Percentiles rank a stretch among this genome's conserved stretches.
Conservation (phyloP, 805 yeast genomes). For the Kodamaea leandrae region DNA sequence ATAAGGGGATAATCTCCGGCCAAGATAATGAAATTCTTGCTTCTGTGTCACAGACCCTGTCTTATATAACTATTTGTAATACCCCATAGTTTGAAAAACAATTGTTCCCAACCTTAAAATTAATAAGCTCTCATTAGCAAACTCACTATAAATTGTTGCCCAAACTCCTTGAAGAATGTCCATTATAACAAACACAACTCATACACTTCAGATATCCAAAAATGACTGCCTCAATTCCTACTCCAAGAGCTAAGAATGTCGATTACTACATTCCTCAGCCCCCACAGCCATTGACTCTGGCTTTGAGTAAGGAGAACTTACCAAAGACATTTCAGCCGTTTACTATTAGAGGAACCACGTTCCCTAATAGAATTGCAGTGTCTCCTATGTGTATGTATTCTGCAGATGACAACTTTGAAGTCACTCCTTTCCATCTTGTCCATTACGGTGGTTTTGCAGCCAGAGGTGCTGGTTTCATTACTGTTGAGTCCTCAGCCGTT, state of each 20-base stretch:
- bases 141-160: no score
- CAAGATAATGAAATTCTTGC: no score
- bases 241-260: slow-evolving; percentile 1
- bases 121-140: no score
- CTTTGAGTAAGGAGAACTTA: not conserved
- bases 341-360: slow-evolving; percentile 33
- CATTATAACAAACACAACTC: no score
- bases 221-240: slow-evolving; percentile 1
- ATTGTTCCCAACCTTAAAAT: no score
- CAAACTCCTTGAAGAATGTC: no score
- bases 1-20: no score
- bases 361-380: slow-evolving; percentile 53
- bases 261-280: slow-evolving; percentile 10
- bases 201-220: no score
- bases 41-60: no score
- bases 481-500: slow-evolving; percentile 47
- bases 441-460: slow-evolving; percentile 48
- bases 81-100: no score
- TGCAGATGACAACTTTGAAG: slow-evolving; percentile 34
- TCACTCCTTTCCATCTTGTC: slow-evolving; percentile 47
- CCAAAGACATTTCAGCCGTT: slow-evolving; percentile 48
- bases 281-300: not conserved
- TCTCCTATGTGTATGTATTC: slow-evolving; percentile 59
- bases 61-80: no score
- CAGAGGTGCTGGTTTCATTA: slow-evolving; percentile 49